A percentile compares a stretch with the other conserved stretches of the same genome.
Evolutionary conservation across 768 basidiomycete genomes (phyloP).

Genomic region (Trametes maxima): DNA sequence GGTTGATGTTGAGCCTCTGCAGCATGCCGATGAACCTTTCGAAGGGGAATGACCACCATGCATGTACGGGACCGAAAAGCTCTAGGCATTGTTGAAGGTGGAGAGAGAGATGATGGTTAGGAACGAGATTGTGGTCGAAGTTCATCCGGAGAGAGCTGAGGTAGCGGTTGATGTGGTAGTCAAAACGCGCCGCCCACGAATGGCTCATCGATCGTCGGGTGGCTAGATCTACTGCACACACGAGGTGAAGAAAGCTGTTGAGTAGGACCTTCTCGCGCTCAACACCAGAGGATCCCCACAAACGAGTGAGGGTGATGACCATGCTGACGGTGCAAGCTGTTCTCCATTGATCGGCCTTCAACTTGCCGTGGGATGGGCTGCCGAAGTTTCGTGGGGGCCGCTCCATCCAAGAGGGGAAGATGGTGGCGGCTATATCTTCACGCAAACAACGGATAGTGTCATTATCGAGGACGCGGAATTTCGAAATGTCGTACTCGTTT

Average conservation of each 20-base stretch:
- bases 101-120: constrained; percentile 36
- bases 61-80: constrained; percentile 35
- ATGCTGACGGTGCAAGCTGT: constrained; percentile 37
- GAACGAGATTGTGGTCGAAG: constrained; percentile 32
- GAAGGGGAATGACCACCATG: constrained; percentile 30
- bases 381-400: constrained; percentile 21
- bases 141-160: constrained; percentile 23
- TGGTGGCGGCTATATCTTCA: neutral
- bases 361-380: constrained; percentile 18
- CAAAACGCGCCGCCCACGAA: constrained; percentile 7
- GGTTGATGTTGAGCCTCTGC: constrained; percentile 31
- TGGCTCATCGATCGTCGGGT: constrained; percentile 14
- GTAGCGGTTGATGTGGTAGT: constrained; percentile 24
- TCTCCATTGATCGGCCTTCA: constrained; percentile 37
- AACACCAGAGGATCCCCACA: constrained; percentile 35
- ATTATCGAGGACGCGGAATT: neutral
- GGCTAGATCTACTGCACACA: constrained; percentile 26
- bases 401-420: constrained; percentile 24
- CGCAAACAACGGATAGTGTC: neutral
- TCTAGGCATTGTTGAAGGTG: constrained; percentile 34
- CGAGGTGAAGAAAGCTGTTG: constrained; percentile 34
- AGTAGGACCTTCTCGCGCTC: constrained; percentile 20
- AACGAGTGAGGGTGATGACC: constrained; percentile 38
- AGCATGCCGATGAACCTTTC: constrained; percentile 35
- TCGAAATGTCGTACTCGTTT: neutral